Evolutionary conservation across 1,284 basidiomycete genomes (phyloP), one percentile per base, ranked within the genome.

Genomic region (Apiotrichum laibachii): DNA sequence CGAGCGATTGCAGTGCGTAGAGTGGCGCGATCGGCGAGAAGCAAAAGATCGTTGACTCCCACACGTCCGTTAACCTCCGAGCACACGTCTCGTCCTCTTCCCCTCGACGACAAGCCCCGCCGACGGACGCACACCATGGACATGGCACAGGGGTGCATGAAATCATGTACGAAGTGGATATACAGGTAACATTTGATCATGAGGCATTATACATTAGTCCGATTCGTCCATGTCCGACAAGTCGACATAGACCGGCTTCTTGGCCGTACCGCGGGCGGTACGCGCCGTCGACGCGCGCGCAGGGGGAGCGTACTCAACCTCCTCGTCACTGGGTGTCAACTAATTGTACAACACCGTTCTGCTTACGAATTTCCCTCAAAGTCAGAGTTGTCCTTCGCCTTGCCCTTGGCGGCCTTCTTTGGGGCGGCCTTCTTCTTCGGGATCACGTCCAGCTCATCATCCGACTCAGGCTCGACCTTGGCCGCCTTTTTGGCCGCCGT

Each of bases 401-500:
- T 64, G 12, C 37, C 26, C 60, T 60, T 56, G 60, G 52, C 11
- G 5, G 56, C 16, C 47, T 57, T 57, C 56, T 55, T 60, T 1
- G 62, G 40, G 2, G 58, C 58, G 0, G 61, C 43, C 44, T 60
- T 60, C 13, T 22, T 49, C 39, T 22, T 53, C 5, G 40, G 16
- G 5, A 18, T 15, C 11, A 39, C 8, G 22, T 37, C 48, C 22
- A 50, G 11, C 42, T 50, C 58, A 19, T 50, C 52, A 1, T 50
- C 52, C 15, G 52, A 58, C 45, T 48, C 56, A 2, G 49, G 26
- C 11, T 50, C 62, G 5, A 68, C 50, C 11, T 72, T 73, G 5
- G 82, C 72, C 2, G 83, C 70, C 61, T 84, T 86, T 76, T 82
- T 88, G 10, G 84, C 81, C 13, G 86, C 80, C 8, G 86, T 79